These are phyloP conservation scores for Venturia oleaginea DNA, from an alignment of 2,329 filamentous ascomycete species.

Conservation along the genomic window DNA sequence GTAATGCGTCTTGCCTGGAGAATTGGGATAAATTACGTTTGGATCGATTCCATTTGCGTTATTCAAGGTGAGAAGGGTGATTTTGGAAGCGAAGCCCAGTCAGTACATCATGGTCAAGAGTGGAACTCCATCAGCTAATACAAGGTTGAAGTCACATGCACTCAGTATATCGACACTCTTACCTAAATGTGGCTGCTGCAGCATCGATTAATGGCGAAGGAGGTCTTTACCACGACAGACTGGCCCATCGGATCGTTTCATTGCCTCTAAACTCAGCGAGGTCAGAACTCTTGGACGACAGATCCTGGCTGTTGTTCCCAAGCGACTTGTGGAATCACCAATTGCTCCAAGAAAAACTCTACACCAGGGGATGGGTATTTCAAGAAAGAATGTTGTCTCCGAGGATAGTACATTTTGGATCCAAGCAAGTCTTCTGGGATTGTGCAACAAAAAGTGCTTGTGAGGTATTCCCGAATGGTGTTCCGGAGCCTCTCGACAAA, in stretches of 20 bases:
- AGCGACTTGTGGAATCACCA: background rate
- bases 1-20: background rate
- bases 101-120: background rate
- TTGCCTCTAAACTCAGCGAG: background rate
- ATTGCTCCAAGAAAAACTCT: background rate
- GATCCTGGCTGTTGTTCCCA: background rate
- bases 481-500: background rate
- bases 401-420: constrained; percentile 7
- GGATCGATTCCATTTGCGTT: constrained; percentile 12
- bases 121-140: background rate
- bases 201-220: background rate
- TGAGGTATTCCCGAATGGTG: background rate
- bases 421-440: constrained; percentile 8
- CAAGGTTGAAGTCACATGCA: background rate
- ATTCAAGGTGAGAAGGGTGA: constrained; percentile 8
- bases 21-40: background rate
- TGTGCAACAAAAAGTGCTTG: constrained; percentile 7
- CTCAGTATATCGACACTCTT: constrained; percentile 2
- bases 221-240: background rate
- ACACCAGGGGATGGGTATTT: constrained; percentile 9
- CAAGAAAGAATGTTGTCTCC: constrained; percentile 13
- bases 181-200: constrained; percentile 7
- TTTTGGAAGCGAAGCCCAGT: constrained; percentile 8
- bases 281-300: background rate
- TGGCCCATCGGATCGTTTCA: background rate